Percentiles rank a stretch among this genome's conserved stretches.
phyloP scores from a whole-genome alignment of 179 eudicot genomes.

The Actinidia arguta region DNA sequence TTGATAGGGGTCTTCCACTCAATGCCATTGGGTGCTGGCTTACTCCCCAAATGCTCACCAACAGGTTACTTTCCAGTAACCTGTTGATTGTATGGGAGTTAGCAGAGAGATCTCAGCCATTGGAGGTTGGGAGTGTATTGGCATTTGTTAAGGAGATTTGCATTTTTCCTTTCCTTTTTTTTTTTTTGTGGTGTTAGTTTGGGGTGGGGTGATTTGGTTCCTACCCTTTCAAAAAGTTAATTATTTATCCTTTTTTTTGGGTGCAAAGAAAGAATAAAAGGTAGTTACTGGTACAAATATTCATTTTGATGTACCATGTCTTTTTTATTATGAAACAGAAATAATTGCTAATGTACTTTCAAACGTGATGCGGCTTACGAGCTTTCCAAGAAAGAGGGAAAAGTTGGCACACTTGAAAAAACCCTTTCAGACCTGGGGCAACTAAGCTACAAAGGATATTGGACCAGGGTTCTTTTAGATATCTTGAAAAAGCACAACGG shows the following conservation, averaged over 20 bases:
- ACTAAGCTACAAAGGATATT: constrained; percentile 91
- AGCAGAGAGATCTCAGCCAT: no score
- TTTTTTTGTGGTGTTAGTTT: no score
- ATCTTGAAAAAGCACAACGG: constrained; percentile 96
- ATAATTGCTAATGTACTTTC: constrained; percentile 8
- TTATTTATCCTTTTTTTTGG: no score
- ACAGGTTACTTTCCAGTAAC: no score
- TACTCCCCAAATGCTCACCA: neutral
- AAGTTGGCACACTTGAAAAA: constrained; percentile 97
- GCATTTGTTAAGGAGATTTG: no score
- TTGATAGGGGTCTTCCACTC: no score
- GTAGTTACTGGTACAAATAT: neutral
- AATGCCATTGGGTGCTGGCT: no score
- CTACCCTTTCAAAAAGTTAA: neutral
- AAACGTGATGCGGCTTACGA: constrained; percentile 75
- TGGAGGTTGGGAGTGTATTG: no score
- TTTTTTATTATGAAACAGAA: neutral
- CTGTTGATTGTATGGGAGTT: no score
- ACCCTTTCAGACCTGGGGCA: constrained; percentile 97
- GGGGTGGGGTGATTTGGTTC: no score
- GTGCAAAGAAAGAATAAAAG: no score
- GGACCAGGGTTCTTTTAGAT: constrained; percentile 97
- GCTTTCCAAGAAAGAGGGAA: constrained; percentile 94
- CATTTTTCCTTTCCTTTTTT: neutral
- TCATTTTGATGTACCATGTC: neutral